A percentile compares a stretch with the other conserved stretches of the same genome.
Evolutionary conservation across 2,329 filamentous ascomycete genomes (phyloP).

Genomic region (Rhytidhysteron rufulum): DNA sequence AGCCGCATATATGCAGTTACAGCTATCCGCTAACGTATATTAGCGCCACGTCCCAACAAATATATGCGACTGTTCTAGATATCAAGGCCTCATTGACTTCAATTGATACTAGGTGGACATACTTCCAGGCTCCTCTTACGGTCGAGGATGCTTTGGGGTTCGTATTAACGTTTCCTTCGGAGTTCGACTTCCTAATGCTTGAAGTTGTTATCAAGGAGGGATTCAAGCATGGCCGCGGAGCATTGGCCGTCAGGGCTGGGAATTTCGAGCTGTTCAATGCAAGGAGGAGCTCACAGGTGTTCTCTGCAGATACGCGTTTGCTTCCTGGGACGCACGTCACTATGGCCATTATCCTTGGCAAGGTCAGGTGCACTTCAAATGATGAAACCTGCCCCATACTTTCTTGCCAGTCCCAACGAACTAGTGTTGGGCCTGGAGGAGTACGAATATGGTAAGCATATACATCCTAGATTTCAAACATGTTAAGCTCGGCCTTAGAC

Average conservation of each 20-base stretch:
- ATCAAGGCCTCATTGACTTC: neutral
- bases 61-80: too few relatives aligned
- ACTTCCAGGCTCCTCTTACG: neutral
- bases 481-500: too few relatives aligned
- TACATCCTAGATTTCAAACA: too few relatives aligned
- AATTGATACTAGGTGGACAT: neutral
- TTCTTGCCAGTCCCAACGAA: too few relatives aligned
- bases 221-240: constrained; percentile 3
- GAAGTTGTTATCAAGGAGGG: neutral
- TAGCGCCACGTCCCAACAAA: too few relatives aligned
- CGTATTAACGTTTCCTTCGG: constrained; percentile 1
- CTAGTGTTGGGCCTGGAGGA: too few relatives aligned
- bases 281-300: neutral
- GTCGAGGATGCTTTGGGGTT: constrained; percentile 1
- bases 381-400: too few relatives aligned
- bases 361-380: too few relatives aligned
- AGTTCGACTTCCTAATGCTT: constrained; percentile 1
- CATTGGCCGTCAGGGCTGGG: neutral
- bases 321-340: neutral
- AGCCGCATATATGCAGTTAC: too few relatives aligned
- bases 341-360: constrained; percentile 1
- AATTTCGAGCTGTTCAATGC: neutral
- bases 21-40: too few relatives aligned
- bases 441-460: too few relatives aligned
- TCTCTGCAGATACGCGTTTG: neutral